Base-by-base conservation (phyloP, 176 grass and related monocot species). In the Tuctoria greenei region DNA sequence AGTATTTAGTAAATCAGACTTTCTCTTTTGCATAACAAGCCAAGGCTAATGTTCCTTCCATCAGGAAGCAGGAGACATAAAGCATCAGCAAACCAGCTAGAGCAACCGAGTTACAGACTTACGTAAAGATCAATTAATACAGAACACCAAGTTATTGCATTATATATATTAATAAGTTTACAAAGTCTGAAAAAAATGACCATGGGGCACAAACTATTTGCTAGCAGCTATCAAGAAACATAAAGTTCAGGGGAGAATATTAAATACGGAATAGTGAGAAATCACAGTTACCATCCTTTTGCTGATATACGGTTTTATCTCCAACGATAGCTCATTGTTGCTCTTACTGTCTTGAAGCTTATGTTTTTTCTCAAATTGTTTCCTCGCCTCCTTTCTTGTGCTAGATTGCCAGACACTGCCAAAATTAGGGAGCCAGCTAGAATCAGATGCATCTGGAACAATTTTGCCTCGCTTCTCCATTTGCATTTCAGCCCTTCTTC, bases 371-470 rank as follows among this genome's bases (percentile, higher is more conserved):
- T 92, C 87, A 69, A 95, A 99, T 59, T 86, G 89, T 81, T 90
- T 99, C 84, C 41, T 88, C 0, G 91, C 90, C 72, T 99, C 87
- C 85, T 90, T 99, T 79, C 95, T 89, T 25, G 89, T 92, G 31
- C 95, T 91, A 78, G 84, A 79, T 78, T 92, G 89, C 89, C 91
- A 99, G 35, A 95, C 91, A 79, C 95, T 58, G 31, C 91, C 91
- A 84, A 99, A 99, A 74, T 99, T 99, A 7, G 95, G 95, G 60
- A 99, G 95, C 95, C 95, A 95, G 71, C 75, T 87, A 78, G 88
- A 74, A 61, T 84, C 83, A 78, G 69, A 76, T 31, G 16, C 67
- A 67, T 81, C 81, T 73, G 86, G 66, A 72, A 86, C 54, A 72
- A 82, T 67, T 79, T 90, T 76, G 18, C 83, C 93, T 43, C 66